These are phyloP conservation scores for Starmerella ratchasimensis DNA, from an alignment of 805 yeast genomes.

Conservation along the genomic window DNA sequence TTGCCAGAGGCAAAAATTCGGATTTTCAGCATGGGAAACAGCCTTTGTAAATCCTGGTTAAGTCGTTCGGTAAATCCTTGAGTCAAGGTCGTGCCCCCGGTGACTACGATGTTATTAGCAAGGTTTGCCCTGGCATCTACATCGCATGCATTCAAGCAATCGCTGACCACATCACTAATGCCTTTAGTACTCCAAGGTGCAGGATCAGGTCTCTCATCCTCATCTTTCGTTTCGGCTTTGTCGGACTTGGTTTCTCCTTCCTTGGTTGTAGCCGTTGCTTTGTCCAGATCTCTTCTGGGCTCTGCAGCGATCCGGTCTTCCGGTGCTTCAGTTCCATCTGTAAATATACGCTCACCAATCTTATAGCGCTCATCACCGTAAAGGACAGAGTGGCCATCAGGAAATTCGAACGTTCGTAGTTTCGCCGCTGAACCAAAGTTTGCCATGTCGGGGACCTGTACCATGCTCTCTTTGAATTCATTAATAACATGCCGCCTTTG, in stretches of 20 bases:
- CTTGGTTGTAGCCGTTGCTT: neutral
- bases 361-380: constrained; percentile 47
- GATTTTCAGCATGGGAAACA: constrained; percentile 74
- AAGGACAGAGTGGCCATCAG: constrained; percentile 46
- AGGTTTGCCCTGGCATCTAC: constrained; percentile 81
- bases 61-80: constrained; percentile 73
- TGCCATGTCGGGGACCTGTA: constrained; percentile 14
- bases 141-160: constrained; percentile 39
- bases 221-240: neutral
- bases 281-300: neutral
- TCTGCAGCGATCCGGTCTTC: constrained; percentile 12
- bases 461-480: constrained; percentile 53
- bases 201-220: neutral
- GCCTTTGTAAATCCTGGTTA: constrained; percentile 50
- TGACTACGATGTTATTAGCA: constrained; percentile 76
- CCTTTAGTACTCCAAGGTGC: constrained; percentile 25
- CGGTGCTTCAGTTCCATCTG: constrained; percentile 23
- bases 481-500: constrained; percentile 44
- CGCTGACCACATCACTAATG: constrained; percentile 46
- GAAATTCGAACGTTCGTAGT: constrained; percentile 45
- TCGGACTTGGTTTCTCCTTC: neutral
- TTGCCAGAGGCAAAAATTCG: constrained; percentile 68
- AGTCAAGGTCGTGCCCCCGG: constrained; percentile 69
- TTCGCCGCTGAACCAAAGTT: constrained; percentile 24
- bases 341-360: constrained; percentile 61